These are phyloP conservation scores for Abrus precatorius DNA, from an alignment of 306 rosid species.

Conservation along the genomic window DNA sequence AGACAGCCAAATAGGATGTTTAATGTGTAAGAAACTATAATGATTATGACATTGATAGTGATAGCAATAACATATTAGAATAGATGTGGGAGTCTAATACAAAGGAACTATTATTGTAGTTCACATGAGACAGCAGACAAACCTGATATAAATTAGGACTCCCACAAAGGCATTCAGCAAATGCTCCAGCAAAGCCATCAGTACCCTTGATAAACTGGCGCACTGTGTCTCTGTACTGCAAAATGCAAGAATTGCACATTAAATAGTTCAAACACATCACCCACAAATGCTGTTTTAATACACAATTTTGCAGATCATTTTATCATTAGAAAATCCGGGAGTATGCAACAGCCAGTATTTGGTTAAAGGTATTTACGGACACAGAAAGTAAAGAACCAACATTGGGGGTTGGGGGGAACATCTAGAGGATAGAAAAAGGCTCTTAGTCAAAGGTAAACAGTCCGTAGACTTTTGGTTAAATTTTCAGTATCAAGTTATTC, in stretches of 20 bases:
- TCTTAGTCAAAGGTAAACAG: constrained; percentile 12
- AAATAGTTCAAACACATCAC: constrained; percentile 8
- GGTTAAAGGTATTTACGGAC: constrained; percentile 25
- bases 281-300: constrained; percentile 18
- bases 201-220: constrained; percentile 97
- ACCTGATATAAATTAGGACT: constrained; percentile 98
- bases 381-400: constrained; percentile 8
- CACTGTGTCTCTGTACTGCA: constrained; percentile 90
- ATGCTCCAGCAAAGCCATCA: constrained; percentile 91
- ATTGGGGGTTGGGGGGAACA: background rate
- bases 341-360: constrained; percentile 40
- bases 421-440: constrained; percentile 5
- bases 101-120: constrained; percentile 28
- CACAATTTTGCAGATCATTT: constrained; percentile 1
- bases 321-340: constrained; percentile 33
- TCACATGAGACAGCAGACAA: constrained; percentile 43
- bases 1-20: constrained; percentile 31
- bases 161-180: constrained; percentile 95
- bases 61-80: background rate
- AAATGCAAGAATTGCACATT: constrained; percentile 44
- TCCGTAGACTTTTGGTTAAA: constrained; percentile 19
- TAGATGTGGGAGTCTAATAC: constrained; percentile 4
- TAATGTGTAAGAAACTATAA: constrained; percentile 22
- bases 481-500: constrained; percentile 15
- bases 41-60: background rate